A percentile compares a stretch with the other conserved stretches of the same genome.
Conservation (phyloP, 257 asterid genomes). For the Solanum phureja region DNA sequence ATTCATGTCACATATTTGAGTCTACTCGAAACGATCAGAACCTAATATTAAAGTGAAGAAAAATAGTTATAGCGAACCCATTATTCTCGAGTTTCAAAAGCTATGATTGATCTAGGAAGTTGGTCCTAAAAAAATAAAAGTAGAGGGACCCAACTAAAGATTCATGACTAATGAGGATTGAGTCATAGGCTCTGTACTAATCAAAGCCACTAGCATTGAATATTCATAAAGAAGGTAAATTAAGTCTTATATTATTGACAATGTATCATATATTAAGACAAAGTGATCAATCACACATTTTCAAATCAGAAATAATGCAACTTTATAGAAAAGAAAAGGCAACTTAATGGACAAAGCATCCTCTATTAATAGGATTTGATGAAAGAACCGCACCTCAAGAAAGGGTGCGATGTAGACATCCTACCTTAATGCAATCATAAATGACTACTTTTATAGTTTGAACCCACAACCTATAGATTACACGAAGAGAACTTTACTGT, state of each 20-base stretch:
- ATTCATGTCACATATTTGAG: neutral
- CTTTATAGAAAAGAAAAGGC: neutral
- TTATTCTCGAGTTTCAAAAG: neutral
- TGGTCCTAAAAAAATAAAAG: neutral
- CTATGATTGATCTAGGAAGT: neutral
- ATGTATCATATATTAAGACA: neutral
- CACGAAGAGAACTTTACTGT: neutral
- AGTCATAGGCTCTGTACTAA: neutral
- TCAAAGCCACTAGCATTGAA: neutral
- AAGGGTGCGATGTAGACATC: too few relatives aligned
- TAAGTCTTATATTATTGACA: neutral
- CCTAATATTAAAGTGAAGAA: neutral
- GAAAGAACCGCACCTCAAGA: neutral
- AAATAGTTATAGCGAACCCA: neutral
- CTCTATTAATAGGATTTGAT: neutral
- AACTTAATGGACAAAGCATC: neutral
- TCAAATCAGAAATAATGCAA: neutral
- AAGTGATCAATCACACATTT: neutral
- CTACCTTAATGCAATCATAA: neutral
- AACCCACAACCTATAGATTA: too few relatives aligned
- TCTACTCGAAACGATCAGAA: rapidly evolving
- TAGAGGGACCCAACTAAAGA: neutral
- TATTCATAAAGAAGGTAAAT: neutral
- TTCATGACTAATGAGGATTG: neutral
- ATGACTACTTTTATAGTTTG: too few relatives aligned